These are phyloP conservation scores for Quercus glauca DNA, from an alignment of 306 rosid species.

Conservation along the genomic window DNA sequence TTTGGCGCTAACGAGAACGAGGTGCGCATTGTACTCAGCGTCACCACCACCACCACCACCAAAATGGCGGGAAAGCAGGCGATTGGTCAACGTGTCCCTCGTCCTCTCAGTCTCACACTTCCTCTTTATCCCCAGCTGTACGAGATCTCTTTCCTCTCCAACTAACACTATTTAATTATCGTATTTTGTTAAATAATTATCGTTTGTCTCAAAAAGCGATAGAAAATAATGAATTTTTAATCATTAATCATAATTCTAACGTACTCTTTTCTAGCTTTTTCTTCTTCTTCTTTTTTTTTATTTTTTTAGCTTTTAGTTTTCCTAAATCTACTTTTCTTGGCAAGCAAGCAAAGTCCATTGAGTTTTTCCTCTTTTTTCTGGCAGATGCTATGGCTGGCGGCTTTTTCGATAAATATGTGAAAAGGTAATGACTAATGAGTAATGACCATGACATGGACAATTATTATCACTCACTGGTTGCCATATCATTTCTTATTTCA, in stretches of 20 bases:
- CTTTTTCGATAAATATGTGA: slow-evolving; percentile 65
- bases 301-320: too few species aligned
- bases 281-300: neutral
- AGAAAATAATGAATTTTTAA: neutral
- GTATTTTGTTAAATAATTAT: too few species aligned
- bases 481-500: too few species aligned
- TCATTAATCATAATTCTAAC: too few species aligned
- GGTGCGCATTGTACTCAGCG: slow-evolving; percentile 39
- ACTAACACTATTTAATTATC: too few species aligned
- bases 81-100: slow-evolving; percentile 59
- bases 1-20: neutral
- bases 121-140: slow-evolving; percentile 54
- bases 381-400: slow-evolving; percentile 66
- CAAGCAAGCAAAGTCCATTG: neutral
- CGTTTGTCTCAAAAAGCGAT: too few species aligned
- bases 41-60: slow-evolving; percentile 20
- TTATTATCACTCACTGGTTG: neutral
- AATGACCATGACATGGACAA: neutral
- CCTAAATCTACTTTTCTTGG: neutral
- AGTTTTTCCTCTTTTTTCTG: neutral
- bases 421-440: slow-evolving; percentile 39
- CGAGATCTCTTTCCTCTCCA: neutral
- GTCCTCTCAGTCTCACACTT: slow-evolving; percentile 42
- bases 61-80: slow-evolving; percentile 62
- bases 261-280: neutral